These are phyloP conservation scores for Lathyrus sativus DNA, from an alignment of 306 rosid species.

Conservation along the genomic window DNA sequence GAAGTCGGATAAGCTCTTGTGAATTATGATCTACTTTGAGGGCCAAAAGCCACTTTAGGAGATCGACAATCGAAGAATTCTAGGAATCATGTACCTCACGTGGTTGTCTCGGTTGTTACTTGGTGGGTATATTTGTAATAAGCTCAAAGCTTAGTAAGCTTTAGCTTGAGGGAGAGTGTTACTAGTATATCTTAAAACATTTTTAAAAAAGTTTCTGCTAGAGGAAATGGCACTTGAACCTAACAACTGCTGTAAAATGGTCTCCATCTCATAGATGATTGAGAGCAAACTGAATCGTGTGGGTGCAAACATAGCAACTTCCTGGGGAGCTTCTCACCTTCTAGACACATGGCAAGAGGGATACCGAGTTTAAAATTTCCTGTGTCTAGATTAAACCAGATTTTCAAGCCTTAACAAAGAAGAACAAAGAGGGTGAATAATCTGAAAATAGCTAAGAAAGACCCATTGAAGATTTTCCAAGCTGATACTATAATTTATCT, in stretches of 20 bases:
- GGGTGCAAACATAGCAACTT: not conserved
- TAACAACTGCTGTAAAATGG: conserved; percentile 1
- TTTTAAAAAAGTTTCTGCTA: not conserved
- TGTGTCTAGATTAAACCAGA: not conserved
- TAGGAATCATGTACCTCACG: not conserved
- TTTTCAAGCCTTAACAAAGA: not conserved
- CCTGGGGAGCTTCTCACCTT: not conserved
- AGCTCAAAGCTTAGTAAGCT: not conserved
- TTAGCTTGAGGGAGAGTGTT: not conserved
- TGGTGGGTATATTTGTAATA: not conserved
- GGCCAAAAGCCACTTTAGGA: not conserved
- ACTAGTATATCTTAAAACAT: not conserved
- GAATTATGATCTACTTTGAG: not conserved
- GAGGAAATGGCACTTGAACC: not conserved
- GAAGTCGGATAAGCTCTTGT: not conserved
- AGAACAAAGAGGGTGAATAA: conserved; percentile 4
- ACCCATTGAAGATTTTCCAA: not conserved
- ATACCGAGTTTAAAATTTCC: not conserved
- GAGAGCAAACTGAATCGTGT: not conserved
- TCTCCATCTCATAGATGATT: conserved; percentile 1
- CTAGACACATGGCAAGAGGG: not conserved
- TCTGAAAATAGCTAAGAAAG: not conserved
- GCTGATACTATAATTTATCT: not conserved
- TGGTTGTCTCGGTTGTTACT: not conserved
- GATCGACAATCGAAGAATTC: not conserved